Conservation (phyloP, 2,329 filamentous ascomycete genomes). For the Exophiala phaeomuriformis region DNA sequence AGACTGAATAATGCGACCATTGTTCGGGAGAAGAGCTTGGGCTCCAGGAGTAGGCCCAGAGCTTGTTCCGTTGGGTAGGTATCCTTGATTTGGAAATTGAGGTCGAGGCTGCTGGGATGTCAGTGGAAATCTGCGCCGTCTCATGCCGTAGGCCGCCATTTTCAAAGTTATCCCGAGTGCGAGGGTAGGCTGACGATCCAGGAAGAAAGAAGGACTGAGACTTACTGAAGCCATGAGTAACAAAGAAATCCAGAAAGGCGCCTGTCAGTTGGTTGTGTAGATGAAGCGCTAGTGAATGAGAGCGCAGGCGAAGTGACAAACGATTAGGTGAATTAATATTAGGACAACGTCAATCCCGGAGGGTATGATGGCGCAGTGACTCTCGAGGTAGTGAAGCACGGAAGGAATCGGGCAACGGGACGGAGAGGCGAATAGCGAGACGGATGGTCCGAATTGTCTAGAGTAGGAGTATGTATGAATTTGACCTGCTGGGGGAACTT, state of each 20-base stretch:
- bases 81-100: conserved; percentile 28
- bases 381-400: background rate
- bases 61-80: conserved; percentile 42
- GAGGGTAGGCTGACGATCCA: conserved; percentile 8
- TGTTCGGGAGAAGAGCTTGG: conserved; percentile 44
- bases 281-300: conserved; percentile 13
- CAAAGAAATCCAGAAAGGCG: conserved; percentile 3
- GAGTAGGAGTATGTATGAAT: background rate
- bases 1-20: conserved; percentile 44
- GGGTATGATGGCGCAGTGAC: background rate
- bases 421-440: background rate
- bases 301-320: conserved; percentile 4
- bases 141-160: conserved; percentile 31
- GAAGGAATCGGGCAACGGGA: background rate
- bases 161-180: conserved; percentile 8
- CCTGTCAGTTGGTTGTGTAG: conserved; percentile 3
- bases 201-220: conserved; percentile 19
- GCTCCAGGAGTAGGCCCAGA: conserved; percentile 40
- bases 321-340: conserved; percentile 9
- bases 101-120: conserved; percentile 25
- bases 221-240: conserved; percentile 44
- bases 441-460: background rate
- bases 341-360: background rate
- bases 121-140: conserved; percentile 18
- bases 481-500: background rate